A percentile compares a stretch with the other conserved stretches of the same genome.
phyloP scores from a whole-genome alignment of 352 stramenopile species.

The Pythium monospermum region DNA sequence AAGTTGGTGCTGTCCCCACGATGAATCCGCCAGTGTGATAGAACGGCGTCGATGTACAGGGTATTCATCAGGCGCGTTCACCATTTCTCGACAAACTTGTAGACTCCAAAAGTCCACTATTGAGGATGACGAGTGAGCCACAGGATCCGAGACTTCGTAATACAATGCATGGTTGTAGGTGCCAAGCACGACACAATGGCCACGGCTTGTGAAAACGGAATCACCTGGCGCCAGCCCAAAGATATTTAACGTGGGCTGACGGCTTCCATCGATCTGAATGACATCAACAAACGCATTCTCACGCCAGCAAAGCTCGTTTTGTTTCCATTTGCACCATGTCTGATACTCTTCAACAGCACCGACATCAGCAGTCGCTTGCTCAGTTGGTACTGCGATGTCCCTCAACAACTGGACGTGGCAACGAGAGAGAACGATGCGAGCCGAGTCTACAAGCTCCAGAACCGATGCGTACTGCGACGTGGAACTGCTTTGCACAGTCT shows the following conservation, averaged over 20 bases:
- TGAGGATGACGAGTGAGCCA: neutral
- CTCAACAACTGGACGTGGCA: too few species aligned
- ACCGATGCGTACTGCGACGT: conserved; percentile 37
- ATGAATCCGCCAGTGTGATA: too few species aligned
- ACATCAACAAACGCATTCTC: conserved; percentile 12
- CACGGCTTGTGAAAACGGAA: conserved; percentile 51
- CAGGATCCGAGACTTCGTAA: conserved; percentile 36
- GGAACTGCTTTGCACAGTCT: neutral
- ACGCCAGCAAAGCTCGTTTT: conserved; percentile 6
- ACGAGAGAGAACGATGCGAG: conserved; percentile 2
- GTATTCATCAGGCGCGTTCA: conserved; percentile 12
- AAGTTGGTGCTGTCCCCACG: neutral
- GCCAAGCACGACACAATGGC: conserved; percentile 54
- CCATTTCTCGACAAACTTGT: conserved; percentile 11
- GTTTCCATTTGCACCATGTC: conserved; percentile 7
- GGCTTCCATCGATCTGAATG: conserved; percentile 26
- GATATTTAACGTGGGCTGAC: conserved; percentile 12
- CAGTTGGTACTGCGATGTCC: too few species aligned
- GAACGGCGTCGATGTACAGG: conserved; percentile 12
- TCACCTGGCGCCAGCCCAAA: conserved; percentile 50
- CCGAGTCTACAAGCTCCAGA: conserved; percentile 18
- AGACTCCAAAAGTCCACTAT: conserved; percentile 38
- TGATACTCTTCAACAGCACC: neutral
- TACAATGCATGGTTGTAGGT: conserved; percentile 61
- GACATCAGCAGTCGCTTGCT: neutral